A percentile compares a stretch with the other conserved stretches of the same genome.
Evolutionary conservation across 2,329 filamentous ascomycete genomes (phyloP).

Genomic region (Zymoseptoria ardabiliae): DNA sequence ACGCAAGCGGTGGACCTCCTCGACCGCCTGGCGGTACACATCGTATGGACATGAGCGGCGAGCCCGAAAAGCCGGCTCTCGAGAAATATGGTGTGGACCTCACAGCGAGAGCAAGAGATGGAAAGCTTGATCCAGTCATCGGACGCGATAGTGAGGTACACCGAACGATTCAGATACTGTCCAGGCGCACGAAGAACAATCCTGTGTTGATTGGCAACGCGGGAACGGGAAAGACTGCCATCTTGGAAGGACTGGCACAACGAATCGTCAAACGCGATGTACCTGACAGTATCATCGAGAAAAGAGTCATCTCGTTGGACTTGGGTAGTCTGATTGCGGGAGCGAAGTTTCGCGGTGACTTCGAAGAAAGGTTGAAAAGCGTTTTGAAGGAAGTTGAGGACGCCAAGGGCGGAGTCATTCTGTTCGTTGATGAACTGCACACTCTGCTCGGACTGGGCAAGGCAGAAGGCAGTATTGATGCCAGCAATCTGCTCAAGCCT

Average conservation of each 20-base stretch:
- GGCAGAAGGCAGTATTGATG: conserved; percentile 92
- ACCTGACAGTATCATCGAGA: conserved; percentile 92
- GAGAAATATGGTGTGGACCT: conserved; percentile 90
- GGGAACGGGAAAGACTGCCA: conserved; percentile 89
- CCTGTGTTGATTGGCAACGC: conserved; percentile 88
- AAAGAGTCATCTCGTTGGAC: conserved; percentile 79
- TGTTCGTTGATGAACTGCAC: conserved; percentile 94
- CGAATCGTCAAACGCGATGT: conserved; percentile 89
- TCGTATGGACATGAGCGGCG: conserved; percentile 79
- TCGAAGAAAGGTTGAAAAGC: conserved; percentile 86
- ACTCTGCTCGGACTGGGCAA: conserved; percentile 87
- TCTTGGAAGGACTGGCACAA: conserved; percentile 81
- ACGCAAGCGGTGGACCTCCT: conserved; percentile 49
- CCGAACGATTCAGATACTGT: conserved; percentile 87
- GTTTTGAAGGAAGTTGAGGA: conserved; percentile 88
- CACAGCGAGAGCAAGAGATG: conserved; percentile 73
- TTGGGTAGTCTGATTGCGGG: conserved; percentile 90
- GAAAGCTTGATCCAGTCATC: conserved; percentile 93
- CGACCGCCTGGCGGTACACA: conserved; percentile 89
- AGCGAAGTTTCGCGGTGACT: conserved; percentile 91
- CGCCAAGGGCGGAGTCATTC: conserved; percentile 78
- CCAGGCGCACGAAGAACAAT: conserved; percentile 89
- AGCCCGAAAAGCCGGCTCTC: conserved; percentile 72
- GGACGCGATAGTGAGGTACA: conserved; percentile 88
- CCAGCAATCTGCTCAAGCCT: conserved; percentile 88